Conservation (phyloP, 179 eudicot genomes). For the Carnegiea gigantea region DNA sequence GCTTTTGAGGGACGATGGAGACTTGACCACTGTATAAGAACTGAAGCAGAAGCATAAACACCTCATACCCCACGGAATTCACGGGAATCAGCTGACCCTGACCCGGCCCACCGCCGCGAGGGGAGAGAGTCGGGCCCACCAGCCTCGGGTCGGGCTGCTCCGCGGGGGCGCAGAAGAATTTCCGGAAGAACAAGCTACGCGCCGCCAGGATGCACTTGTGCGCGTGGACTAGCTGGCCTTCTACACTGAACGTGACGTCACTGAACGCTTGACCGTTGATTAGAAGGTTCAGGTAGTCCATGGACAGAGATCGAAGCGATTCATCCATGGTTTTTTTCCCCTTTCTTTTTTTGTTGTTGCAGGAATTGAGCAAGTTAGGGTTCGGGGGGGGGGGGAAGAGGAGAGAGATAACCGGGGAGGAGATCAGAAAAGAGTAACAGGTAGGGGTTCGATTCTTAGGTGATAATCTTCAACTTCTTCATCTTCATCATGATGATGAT, state of each 20-base stretch:
- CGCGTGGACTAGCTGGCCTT: slow-evolving; percentile 89
- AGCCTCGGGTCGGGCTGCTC: slow-evolving; percentile 34
- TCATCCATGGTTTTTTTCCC: slow-evolving; percentile 43
- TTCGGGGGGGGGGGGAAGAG: not conserved
- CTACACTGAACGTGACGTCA: slow-evolving; percentile 88
- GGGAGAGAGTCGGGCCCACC: slow-evolving; percentile 15
- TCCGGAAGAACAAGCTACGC: slow-evolving; percentile 81
- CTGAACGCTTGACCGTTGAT: slow-evolving; percentile 98
- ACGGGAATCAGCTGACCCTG: slow-evolving; percentile 68
- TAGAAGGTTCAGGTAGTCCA: slow-evolving; percentile 81
- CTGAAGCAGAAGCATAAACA: slow-evolving; percentile 79
- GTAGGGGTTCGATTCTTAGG: not conserved
- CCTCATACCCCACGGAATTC: slow-evolving; percentile 88
- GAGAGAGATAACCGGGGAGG: not conserved
- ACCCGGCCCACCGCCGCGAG: not conserved
- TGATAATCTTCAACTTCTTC: not conserved
- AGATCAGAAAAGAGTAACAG: not conserved
- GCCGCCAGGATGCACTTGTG: slow-evolving; percentile 96
- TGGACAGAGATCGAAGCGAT: slow-evolving; percentile 74
- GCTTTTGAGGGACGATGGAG: slow-evolving; percentile 85
- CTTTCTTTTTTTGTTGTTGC: not conserved
- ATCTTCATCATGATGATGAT: not conserved
- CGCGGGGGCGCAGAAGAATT: slow-evolving; percentile 67
- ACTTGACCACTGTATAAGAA: slow-evolving; percentile 89
- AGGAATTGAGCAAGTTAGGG: not conserved